Conservation (phyloP, 2,329 filamentous ascomycete species). For the Cladosporium sp. region DNA sequence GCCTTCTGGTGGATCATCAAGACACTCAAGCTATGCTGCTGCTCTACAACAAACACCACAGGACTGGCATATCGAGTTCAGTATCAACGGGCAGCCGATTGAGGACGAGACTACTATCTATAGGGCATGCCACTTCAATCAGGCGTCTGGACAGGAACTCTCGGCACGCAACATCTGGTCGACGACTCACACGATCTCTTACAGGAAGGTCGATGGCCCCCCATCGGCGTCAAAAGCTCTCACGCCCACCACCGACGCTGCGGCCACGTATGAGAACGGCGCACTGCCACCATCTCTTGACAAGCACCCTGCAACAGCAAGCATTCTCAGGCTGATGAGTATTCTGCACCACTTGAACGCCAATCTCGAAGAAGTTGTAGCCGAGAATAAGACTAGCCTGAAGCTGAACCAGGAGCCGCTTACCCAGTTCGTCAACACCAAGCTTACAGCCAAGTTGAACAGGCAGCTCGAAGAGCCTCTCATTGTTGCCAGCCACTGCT, state of each 20-base stretch:
- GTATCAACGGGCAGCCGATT: constrained; percentile 75
- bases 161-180: constrained; percentile 75
- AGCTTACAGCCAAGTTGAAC: constrained; percentile 95
- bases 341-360: constrained; percentile 90
- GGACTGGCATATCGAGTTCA: constrained; percentile 98
- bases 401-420: constrained; percentile 76
- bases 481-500: constrained; percentile 93
- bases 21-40: constrained; percentile 76
- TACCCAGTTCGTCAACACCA: constrained; percentile 96
- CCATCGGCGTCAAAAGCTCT: constrained; percentile 63
- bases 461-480: constrained; percentile 93
- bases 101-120: constrained; percentile 94
- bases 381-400: constrained; percentile 67
- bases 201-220: constrained; percentile 78
- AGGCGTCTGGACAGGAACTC: constrained; percentile 59
- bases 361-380: constrained; percentile 85
- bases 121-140: constrained; percentile 77
- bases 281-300: constrained; percentile 73
- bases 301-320: constrained; percentile 78
- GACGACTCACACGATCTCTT: constrained; percentile 84
- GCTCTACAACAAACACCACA: constrained; percentile 76
- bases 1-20: constrained; percentile 43
- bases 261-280: constrained; percentile 51
- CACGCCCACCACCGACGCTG: constrained; percentile 43
- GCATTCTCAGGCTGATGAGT: constrained; percentile 81